Conservation (phyloP, 176 grass and related monocot genomes). For the Cocos nucifera region DNA sequence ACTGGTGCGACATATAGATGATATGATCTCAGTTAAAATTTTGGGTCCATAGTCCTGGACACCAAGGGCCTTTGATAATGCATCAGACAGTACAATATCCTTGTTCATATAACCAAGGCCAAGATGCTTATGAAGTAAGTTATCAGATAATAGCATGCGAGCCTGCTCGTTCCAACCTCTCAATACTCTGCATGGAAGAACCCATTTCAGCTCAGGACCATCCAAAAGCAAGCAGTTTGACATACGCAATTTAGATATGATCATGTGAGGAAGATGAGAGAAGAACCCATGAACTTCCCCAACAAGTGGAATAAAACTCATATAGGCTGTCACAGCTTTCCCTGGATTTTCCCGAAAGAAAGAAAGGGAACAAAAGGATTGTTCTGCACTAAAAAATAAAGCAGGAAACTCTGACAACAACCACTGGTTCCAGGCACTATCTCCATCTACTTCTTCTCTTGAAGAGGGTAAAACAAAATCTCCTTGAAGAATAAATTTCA, state of each 20-base stretch:
- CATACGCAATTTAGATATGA: constrained; percentile 71
- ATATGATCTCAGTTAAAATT: constrained; percentile 56
- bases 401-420: constrained; percentile 79
- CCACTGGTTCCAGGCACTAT: constrained; percentile 98
- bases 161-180: constrained; percentile 74
- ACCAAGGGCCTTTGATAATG: constrained; percentile 67
- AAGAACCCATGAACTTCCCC: constrained; percentile 98
- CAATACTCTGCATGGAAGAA: constrained; percentile 65
- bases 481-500: constrained; percentile 97
- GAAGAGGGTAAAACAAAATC: constrained; percentile 96
- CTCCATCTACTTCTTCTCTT: constrained; percentile 95
- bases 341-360: constrained; percentile 60
- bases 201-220: constrained; percentile 43
- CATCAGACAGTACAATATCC: constrained; percentile 69
- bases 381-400: constrained; percentile 59
- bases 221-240: constrained; percentile 87
- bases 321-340: constrained; percentile 74
- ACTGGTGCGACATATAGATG: constrained; percentile 52
- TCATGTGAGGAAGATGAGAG: constrained; percentile 68
- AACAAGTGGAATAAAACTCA: constrained; percentile 88
- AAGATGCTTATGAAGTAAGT: constrained; percentile 65
- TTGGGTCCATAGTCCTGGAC: constrained; percentile 76
- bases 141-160: constrained; percentile 54
- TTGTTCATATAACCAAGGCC: constrained; percentile 78
- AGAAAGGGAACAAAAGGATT: constrained; percentile 75